Conservation (phyloP, 2,329 filamentous ascomycete species). For the Emergomyces pasteurianus region DNA sequence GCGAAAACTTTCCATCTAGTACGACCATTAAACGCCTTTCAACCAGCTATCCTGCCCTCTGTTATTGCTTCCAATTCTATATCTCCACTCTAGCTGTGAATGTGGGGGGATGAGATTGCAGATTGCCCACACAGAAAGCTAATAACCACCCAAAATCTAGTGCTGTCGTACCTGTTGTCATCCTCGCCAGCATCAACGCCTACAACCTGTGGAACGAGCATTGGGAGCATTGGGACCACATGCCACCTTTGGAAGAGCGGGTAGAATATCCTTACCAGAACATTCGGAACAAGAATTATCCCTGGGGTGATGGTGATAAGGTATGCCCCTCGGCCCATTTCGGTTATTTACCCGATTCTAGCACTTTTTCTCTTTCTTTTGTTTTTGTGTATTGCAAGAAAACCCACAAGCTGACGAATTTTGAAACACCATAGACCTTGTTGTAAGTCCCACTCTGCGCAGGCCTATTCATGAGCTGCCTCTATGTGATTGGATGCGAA, state of each 20-base stretch:
- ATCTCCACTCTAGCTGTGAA: not conserved
- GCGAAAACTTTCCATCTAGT: constrained; percentile 95
- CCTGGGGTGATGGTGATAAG: constrained; percentile 94
- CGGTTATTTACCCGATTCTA: not conserved
- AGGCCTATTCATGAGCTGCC: not conserved
- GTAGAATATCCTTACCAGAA: constrained; percentile 95
- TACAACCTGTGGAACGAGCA: constrained; percentile 89
- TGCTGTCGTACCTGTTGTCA: constrained; percentile 59
- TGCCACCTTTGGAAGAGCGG: constrained; percentile 79
- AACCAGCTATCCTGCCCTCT: not conserved
- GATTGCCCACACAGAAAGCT: not conserved
- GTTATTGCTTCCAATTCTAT: not conserved
- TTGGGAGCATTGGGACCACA: constrained; percentile 88
- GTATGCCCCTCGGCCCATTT: constrained; percentile 34
- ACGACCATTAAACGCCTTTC: not conserved
- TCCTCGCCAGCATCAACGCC: constrained; percentile 66
- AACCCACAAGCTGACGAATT: constrained; percentile 6
- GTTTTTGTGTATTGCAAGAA: not conserved
- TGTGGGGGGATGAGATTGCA: not conserved
- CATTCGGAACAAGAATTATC: constrained; percentile 90
- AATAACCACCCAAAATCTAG: constrained; percentile 34
- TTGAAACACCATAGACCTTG: constrained; percentile 40
- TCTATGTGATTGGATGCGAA: not conserved
- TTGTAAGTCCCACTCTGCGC: constrained; percentile 42
- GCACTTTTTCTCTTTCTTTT: not conserved